Evolutionary conservation across 768 basidiomycete species (phyloP), one percentile per base, ranked within the genome.

Genomic region (Trametopsis cervina): DNA sequence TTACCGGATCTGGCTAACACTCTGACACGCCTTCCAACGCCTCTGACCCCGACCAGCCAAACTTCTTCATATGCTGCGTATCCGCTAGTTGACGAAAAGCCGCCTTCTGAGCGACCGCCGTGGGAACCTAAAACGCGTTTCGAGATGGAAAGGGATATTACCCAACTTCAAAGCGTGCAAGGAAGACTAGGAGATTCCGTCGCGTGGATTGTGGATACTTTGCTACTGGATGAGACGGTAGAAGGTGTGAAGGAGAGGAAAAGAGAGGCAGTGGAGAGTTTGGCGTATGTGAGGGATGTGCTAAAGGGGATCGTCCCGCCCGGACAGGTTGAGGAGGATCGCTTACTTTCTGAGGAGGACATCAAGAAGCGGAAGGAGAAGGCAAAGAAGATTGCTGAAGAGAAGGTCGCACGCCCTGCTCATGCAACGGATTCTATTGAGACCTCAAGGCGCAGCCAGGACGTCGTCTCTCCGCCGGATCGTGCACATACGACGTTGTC

Each of bases 1-100:
- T 77, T 95, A 11, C 90, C 92, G 2, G 92, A 95, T 54, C 59
- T 93, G n/a, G 71, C 84, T 10, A 75, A 77, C 7, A 79, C 81
- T 11, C 70, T 92, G 11, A 74, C 77, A 27, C 80, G 79, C 18
- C 68, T 84, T 4, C 76, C 81, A 1, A 73, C 71, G 3, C 75
- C 81, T 2, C 73, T 71, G 4, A 54, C 68, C 4, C 64, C 65
- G 13, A 59, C 57, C n/a, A n/a, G n/a, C n/a, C 29, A 33, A 15
- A 7, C 29, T 7, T 53, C 65, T 2, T 60, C 73, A 1, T 65
- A 69, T 29, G 56, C 76, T 2, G 71, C 80, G 2, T 84, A 84
- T 59, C 84, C 85, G 2, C 65, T 89, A 33, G 66, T 71, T 18
- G 81, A 81, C 42, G 87, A 87, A 49, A 66, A 76, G 36, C 65